A percentile compares a stretch with the other conserved stretches of the same genome.
phyloP scores from a whole-genome alignment of 2,329 filamentous ascomycete genomes.

The Didymella glomerata region DNA sequence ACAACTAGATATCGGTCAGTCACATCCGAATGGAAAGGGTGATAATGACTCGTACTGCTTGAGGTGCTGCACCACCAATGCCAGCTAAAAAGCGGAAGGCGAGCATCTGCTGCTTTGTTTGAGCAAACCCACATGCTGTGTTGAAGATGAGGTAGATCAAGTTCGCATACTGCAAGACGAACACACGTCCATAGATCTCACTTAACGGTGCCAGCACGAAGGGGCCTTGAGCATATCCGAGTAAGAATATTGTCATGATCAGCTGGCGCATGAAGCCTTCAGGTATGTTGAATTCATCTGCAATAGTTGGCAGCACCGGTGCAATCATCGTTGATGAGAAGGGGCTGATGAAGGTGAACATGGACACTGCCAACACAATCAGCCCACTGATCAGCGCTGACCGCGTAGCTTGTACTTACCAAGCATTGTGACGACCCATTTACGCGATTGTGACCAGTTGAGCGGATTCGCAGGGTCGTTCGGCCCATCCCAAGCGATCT shows the following conservation, averaged over 20 bases:
- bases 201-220: conserved; percentile 48
- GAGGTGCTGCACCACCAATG: conserved; percentile 45
- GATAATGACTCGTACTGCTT: conserved; percentile 35
- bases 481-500: conserved; percentile 57
- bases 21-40: too few relatives aligned
- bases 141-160: conserved; percentile 48
- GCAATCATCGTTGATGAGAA: conserved; percentile 52
- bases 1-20: conserved; percentile 30
- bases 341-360: conserved; percentile 51
- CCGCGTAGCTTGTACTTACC: conserved; percentile 19
- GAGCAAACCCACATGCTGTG: conserved; percentile 46
- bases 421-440: conserved; percentile 57
- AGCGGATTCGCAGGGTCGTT: conserved; percentile 58
- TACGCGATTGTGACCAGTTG: conserved; percentile 56
- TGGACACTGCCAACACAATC: conserved; percentile 28
- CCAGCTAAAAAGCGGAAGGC: conserved; percentile 48
- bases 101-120: conserved; percentile 43
- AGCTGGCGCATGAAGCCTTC: conserved; percentile 42
- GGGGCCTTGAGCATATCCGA: conserved; percentile 51
- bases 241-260: conserved; percentile 49
- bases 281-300: conserved; percentile 44
- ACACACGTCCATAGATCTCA: conserved; percentile 48
- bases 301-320: conserved; percentile 43
- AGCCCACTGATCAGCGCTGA: background rate
- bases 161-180: conserved; percentile 47